Evolutionary conservation across 1,284 basidiomycete species (phyloP).

Genomic region (Ustilago trichophora): DNA sequence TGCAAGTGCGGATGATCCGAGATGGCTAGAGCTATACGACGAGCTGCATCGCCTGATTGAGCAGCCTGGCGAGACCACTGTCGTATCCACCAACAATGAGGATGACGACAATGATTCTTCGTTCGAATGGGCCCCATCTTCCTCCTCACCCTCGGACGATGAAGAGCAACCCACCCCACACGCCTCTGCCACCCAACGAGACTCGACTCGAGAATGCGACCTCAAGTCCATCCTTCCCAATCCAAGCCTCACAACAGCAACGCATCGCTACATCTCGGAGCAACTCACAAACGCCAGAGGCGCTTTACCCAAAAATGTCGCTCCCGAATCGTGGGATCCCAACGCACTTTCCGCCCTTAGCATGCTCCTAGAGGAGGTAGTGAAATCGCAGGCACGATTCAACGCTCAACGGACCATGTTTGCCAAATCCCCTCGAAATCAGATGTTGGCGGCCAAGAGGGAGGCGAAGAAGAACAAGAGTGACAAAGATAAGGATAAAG

Average conservation of each 20-base stretch:
- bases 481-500: not conserved
- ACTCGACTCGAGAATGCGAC: not conserved
- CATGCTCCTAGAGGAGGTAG: slow-evolving; percentile 31
- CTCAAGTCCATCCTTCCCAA: not conserved
- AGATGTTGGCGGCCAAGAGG: too few species aligned
- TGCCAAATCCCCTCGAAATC: slow-evolving; percentile 26
- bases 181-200: too few species aligned
- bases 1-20: slow-evolving; percentile 12
- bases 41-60: slow-evolving; percentile 14
- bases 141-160: not conserved
- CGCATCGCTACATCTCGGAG: slow-evolving; percentile 6
- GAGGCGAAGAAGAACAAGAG: too few species aligned
- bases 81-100: not conserved
- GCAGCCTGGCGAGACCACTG: not conserved
- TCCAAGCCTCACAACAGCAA: not conserved
- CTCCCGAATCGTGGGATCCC: slow-evolving; percentile 15
- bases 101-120: not conserved
- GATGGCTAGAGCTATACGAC: slow-evolving; percentile 23
- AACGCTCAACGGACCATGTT: slow-evolving; percentile 28
- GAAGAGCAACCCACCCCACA: too few species aligned
- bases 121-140: slow-evolving; percentile 13
- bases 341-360: slow-evolving; percentile 18
- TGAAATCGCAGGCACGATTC: slow-evolving; percentile 23
- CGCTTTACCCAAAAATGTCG: not conserved
- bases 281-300: slow-evolving; percentile 8